Percentiles rank a stretch among this genome's conserved stretches.
Conservation (phyloP, 306 rosid genomes). For the Malus domestica region ASM211411v1 NC_041793.1:6078501-6079000, state of each 20-base stretch:
- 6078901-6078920: slow-evolving; percentile 71
- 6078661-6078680: not conserved
- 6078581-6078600: not conserved
- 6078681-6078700: slow-evolving; percentile 1
- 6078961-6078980: slow-evolving; percentile 56
- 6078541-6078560: no score
- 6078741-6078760: slow-evolving; percentile 46
- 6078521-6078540: no score
- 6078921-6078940: slow-evolving; percentile 82
- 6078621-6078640: not conserved
- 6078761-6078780: slow-evolving; percentile 69
- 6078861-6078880: slow-evolving; percentile 43
- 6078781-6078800: slow-evolving; percentile 58
- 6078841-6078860: slow-evolving; percentile 81
- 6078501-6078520: no score
- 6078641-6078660: not conserved
- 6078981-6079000: slow-evolving; percentile 78
- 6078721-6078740: not conserved
- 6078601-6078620: slow-evolving; percentile 1
- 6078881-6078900: slow-evolving; percentile 43
- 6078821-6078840: slow-evolving; percentile 70
- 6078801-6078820: slow-evolving; percentile 42
- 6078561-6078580: no score
- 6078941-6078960: slow-evolving; percentile 60
- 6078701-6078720: not conserved